Base-by-base conservation (phyloP, 768 basidiomycete species). In the Suillus clintonianus region DNA sequence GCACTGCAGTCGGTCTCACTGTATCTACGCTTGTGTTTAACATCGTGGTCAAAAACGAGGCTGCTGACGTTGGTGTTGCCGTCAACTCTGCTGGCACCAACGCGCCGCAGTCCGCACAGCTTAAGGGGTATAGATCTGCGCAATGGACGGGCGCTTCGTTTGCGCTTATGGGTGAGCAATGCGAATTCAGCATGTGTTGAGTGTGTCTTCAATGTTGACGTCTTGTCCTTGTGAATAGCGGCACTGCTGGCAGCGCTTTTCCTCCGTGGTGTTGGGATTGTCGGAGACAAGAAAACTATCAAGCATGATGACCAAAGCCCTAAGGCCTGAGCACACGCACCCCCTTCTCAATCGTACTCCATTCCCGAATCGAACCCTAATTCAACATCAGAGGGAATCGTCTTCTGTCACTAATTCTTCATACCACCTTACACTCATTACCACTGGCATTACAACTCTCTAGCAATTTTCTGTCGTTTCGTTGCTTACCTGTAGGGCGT, bases 11-110 rank as follows among this genome's bases (percentile, higher is more conserved):
- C 37, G 91, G 91, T 17, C 80, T 92, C 2, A 88, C 90, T 17
- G 80, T 91, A 15, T 82, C 86, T 8, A 92, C 90, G 0, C 86
- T 92, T 32, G 87, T 91, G 42, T 90, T 85, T 73, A 83, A 91
- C 67, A 73, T 80, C 4, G 82, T 86, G 22, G 75, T 82, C 17
- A 59, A 63, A 5, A 64, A 75, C 15, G 69, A 79, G 39, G 73
- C 81, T 19, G 64, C 65, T 43, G 65, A 56, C 63, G 60, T 70
- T 53, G 81, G 77, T 48, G 77, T 82, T 14, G 47, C 65, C 22
- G 45, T 78, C 59, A 66, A 78, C 59, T 62, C 67, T 27, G 27
- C 66, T 2, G 71, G 68, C 5, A 61, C 71, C 34, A 77, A 73
- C 63, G 73, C 77, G 34, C 78, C 80, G 0, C 53, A 9, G 17